Percentiles rank a stretch among this genome's conserved stretches.
phyloP scores from a whole-genome alignment of 495 filamentous ascomycete species.

The Hypoxylon lenormandii region DNA sequence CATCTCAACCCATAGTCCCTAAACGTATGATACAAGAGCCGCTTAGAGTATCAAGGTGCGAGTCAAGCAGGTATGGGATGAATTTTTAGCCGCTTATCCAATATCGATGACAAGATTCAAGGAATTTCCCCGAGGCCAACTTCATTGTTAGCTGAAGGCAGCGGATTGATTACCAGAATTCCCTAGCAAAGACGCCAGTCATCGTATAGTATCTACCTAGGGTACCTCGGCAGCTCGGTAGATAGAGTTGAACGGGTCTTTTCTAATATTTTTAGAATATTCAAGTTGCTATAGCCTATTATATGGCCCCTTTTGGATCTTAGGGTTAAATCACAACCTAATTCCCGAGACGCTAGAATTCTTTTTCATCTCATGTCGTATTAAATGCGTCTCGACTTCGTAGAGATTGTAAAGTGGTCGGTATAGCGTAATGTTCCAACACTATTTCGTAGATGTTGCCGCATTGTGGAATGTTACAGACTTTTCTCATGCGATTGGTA shows the following conservation, averaged over 20 bases:
- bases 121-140: slow-evolving; percentile 2
- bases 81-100: background rate
- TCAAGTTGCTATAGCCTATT: background rate
- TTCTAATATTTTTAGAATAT: background rate
- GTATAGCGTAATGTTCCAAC: no score
- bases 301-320: background rate
- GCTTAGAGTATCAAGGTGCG: slow-evolving; percentile 15
- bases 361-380: no score
- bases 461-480: no score
- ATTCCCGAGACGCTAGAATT: background rate
- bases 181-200: background rate
- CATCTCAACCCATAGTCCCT: background rate
- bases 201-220: background rate
- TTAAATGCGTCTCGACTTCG: no score
- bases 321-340: background rate
- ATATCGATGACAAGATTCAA: slow-evolving; percentile 4
- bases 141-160: slow-evolving; percentile 3
- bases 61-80: slow-evolving; percentile 18
- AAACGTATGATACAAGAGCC: slow-evolving; percentile 6
- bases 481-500: no score
- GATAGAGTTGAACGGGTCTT: background rate
- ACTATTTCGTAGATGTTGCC: no score
- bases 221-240: no score
- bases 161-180: background rate
- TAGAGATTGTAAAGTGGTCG: no score